Conservation (phyloP, 1,139 yeast genomes). For the Arxiozyma heterogenica region DNA sequence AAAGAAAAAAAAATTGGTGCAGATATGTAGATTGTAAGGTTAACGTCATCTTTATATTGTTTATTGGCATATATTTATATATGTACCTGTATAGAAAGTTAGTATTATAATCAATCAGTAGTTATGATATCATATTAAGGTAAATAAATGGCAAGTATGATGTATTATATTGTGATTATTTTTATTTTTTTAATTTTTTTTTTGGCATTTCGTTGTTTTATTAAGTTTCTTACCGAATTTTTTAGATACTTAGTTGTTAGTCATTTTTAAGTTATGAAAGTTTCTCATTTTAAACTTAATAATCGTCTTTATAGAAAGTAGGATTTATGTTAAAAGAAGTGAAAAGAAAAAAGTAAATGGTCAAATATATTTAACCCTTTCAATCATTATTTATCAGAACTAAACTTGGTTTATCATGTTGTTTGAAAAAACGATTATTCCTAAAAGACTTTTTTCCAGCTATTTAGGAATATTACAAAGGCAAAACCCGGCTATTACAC, state of each 20-base stretch:
- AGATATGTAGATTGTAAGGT: background rate
- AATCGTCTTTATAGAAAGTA: background rate
- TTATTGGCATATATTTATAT: too few relatives aligned
- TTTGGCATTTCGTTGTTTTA: background rate
- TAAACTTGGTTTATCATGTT: background rate
- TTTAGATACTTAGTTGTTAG: background rate
- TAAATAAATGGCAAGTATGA: background rate
- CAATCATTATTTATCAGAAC: too few relatives aligned
- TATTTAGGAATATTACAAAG: constrained; percentile 2
- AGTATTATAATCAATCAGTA: background rate
- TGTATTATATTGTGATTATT: too few relatives aligned
- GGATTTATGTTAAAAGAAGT: too few relatives aligned
- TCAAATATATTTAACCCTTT: background rate
- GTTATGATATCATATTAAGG: background rate
- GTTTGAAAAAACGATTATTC: background rate
- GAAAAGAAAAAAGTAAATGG: too few relatives aligned
- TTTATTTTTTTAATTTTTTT: too few relatives aligned
- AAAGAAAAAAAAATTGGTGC: background rate
- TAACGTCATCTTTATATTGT: background rate
- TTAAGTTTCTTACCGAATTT: background rate
- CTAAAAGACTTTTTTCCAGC: constrained; percentile 5
- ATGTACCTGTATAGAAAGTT: background rate
- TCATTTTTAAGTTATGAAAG: background rate
- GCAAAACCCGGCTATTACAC: constrained; percentile 2
- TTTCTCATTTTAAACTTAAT: too few relatives aligned